Conservation (phyloP, 2,329 filamentous ascomycete genomes). For the Xylariaceae sp. region DNA sequence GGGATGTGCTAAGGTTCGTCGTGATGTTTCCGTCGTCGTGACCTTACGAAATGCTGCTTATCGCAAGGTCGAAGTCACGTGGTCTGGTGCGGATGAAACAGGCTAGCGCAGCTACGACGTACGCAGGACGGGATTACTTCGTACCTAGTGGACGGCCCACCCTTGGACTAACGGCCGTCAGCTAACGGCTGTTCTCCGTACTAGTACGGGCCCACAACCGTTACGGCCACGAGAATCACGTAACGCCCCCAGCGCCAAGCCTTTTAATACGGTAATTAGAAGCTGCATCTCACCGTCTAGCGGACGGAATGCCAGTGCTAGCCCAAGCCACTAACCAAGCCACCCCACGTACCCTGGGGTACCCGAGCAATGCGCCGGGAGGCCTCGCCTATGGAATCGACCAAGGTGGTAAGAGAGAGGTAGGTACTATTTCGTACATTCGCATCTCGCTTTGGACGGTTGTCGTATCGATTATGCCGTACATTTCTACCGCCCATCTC, state of each 20-base stretch:
- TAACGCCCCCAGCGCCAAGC: not conserved
- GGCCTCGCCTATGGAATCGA: not conserved
- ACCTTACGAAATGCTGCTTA: no score
- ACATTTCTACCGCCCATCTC: not conserved
- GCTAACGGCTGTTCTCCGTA: not conserved
- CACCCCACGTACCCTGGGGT: not conserved
- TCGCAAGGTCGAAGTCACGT: not conserved
- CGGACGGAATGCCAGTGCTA: not conserved
- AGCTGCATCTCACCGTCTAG: not conserved
- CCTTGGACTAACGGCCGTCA: no score
- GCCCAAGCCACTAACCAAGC: not conserved
- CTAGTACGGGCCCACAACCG: not conserved
- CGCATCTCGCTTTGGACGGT: not conserved
- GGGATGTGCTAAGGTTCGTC: no score
- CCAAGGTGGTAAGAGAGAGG: not conserved
- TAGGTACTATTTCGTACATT: not conserved
- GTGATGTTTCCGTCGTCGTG: no score
- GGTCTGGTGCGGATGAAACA: not conserved
- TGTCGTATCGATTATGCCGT: not conserved
- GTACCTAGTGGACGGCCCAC: no score
- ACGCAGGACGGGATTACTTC: no score
- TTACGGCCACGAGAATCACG: not conserved
- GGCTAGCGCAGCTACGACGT: no score
- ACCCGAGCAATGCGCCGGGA: not conserved
- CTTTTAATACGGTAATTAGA: not conserved